These are phyloP conservation scores for Linum usitatissimum DNA, from an alignment of 345 rosid species.

Conservation along the genomic window DNA sequence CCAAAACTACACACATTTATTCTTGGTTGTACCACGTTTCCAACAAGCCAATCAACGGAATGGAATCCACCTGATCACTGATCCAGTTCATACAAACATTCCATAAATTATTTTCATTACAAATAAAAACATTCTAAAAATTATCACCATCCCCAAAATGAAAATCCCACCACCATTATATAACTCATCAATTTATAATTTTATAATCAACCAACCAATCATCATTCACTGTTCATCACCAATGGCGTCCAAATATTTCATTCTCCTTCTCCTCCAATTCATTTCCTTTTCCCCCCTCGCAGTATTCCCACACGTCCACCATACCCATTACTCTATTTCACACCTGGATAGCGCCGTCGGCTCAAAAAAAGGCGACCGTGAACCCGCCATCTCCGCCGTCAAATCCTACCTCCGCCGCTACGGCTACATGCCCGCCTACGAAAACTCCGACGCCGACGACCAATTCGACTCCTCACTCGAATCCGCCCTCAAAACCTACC, in stretches of 20 bases:
- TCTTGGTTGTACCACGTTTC: too few species aligned
- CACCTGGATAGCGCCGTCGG: neutral
- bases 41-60: too few species aligned
- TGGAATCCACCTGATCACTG: too few species aligned
- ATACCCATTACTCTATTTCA: neutral
- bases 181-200: neutral
- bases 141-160: too few species aligned
- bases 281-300: neutral
- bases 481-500: conserved; percentile 12
- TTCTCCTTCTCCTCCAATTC: neutral
- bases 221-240: neutral
- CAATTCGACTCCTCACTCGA: conserved; percentile 4
- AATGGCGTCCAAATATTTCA: neutral
- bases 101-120: too few species aligned
- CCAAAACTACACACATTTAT: too few species aligned
- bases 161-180: too few species aligned
- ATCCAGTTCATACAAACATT: too few species aligned
- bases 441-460: neutral
- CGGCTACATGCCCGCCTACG: neutral
- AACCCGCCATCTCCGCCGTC: neutral
- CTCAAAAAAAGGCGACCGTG: neutral
- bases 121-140: too few species aligned
- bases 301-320: neutral
- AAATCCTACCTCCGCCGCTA: neutral
- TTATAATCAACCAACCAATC: neutral